Evolutionary conservation across 805 yeast species (phyloP).

Genomic region (Candida ortonii): DNA sequence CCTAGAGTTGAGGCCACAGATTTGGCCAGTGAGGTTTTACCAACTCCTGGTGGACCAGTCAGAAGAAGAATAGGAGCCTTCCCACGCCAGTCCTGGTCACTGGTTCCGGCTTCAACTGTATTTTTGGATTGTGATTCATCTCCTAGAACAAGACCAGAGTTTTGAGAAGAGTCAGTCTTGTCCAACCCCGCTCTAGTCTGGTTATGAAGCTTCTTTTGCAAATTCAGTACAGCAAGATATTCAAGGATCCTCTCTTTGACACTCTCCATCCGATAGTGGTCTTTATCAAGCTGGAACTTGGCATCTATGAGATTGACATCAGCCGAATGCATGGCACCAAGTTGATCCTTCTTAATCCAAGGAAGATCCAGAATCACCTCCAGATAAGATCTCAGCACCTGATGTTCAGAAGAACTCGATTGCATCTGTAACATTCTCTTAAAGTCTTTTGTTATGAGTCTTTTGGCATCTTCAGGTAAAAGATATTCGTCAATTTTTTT

Average conservation of each 20-base stretch:
- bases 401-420: slow-evolving; percentile 60
- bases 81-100: slow-evolving; percentile 3
- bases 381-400: slow-evolving; percentile 60
- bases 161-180: too few species aligned
- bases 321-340: slow-evolving; percentile 14
- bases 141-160: slow-evolving; percentile 9
- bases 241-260: slow-evolving; percentile 76
- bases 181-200: slow-evolving; percentile 2
- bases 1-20: slow-evolving; percentile 75
- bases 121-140: not conserved
- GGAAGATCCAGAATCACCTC: slow-evolving; percentile 67
- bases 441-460: slow-evolving; percentile 46
- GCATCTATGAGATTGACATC: slow-evolving; percentile 54
- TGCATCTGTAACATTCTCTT: slow-evolving; percentile 53
- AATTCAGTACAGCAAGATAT: slow-evolving; percentile 73
- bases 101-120: not conserved
- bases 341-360: slow-evolving; percentile 37
- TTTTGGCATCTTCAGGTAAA: slow-evolving; percentile 41
- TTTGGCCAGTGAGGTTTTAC: slow-evolving; percentile 83
- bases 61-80: slow-evolving; percentile 73
- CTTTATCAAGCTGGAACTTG: slow-evolving; percentile 58
- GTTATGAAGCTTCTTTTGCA: slow-evolving; percentile 39
- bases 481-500: slow-evolving; percentile 31
- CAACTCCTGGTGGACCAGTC: slow-evolving; percentile 94
- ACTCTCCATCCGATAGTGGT: slow-evolving; percentile 72